Base-by-base conservation (phyloP, 306 rosid species). In the Cicer cuneatum region DNA sequence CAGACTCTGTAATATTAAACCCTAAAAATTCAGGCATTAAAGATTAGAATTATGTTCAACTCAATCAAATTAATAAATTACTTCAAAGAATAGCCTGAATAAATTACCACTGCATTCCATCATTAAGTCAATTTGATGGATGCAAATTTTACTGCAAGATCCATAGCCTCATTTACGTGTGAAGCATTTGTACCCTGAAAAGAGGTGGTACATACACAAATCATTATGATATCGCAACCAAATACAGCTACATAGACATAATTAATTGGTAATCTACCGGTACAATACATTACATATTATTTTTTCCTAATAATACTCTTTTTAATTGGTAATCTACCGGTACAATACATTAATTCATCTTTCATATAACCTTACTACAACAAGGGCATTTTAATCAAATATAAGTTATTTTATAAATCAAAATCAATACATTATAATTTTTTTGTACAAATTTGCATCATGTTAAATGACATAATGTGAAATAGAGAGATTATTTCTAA, bases 111-210 rank as follows among this genome's bases (percentile, higher is more conserved):
- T 74, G 71, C 74, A 65, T 60, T 51, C 40, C 37, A 69, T 79
- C 73, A 74, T 86, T 81, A 80, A 52, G 63, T 81, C 86, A 90
- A 72, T 78, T 92, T 92, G 85, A 92, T 52, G 0, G 87, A 83
- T 7, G 97, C 97, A 78, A 94, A 89, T 18, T 79, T 59, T 39
- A 85, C 73, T 4, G 97, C 99, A 60, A 92, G 85, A 58, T 83
- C 85, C 53, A 94, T 85, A 4, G 96, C 96, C 86, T 92, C 99
- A 2, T 84, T 79, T 68, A 94, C 63, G 0, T 64, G 86, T 13
- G 95, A 83, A 45, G 96, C 96, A 71, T 94, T 93, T 8, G 89
- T 90, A 59, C 99, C 99, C 99, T 94, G 97, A 16, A 80, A 81
- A 29, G 7, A 2, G n/a, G 14, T 11, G 37, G 10, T n/a, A 16